Evolutionary conservation across 2,329 filamentous ascomycete species (phyloP), one percentile per base, ranked within the genome.

Genomic region (Xylaria sp.): DNA sequence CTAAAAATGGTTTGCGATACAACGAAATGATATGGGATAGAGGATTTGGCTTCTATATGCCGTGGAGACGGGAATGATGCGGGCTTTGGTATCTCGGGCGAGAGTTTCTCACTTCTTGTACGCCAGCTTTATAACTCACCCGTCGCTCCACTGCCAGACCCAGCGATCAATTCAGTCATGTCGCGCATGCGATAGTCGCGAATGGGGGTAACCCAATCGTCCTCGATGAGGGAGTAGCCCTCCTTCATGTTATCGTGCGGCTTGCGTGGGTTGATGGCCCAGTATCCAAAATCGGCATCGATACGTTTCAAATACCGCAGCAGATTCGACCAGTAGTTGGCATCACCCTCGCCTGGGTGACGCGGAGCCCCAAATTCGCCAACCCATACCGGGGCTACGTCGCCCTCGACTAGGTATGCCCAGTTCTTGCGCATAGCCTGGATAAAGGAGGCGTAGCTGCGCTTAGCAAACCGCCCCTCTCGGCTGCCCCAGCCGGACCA

Each of bases 401-500:
- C 76, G 38, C 80, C 80, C 66, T 85, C 82, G 15, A 91, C 78
- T 25, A 92, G 82, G 73, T 89, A 92, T 2, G 80, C 89, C 89
- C 90, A 92, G 76, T 90, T 90, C 68, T 82, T 76, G 29, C 84
- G 81, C 89, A 91, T 91, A 58, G 88, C 82, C 61, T 81, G 76
- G 29, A 83, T 85, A 73, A 92, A 91, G n/a, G 86, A 88, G 11
- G 81, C 79, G 75, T 91, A 92, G 33, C 80, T 80, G 5, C 89
- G 85, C 76, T 86, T 85, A 9, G 85, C 81, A 75, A 89, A 92
- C 4, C 87, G 84, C 2, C 87, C 87, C 33, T 82, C 85, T 67
- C 82, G 75, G 71, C 84, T 87, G 42, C 89, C 88, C 90, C 89
- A 92, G 62, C 90, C 89, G 17, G 88, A 90, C 89, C 89, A 92